Conservation (phyloP, 176 grass and related monocot species). For the Poa pratensis region DNA sequence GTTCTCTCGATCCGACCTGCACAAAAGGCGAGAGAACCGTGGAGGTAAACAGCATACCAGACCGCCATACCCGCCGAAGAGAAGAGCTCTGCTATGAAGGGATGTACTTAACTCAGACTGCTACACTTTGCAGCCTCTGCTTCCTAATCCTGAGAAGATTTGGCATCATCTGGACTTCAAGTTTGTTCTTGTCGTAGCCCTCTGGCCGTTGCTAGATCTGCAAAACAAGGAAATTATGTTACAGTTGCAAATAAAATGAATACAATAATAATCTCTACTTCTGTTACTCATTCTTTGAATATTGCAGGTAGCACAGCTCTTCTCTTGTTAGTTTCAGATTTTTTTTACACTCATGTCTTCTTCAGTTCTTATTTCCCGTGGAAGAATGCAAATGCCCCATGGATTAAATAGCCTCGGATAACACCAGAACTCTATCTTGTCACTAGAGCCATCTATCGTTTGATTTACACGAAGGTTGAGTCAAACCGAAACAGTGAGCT, state of each 20-base stretch:
- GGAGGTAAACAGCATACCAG: neutral
- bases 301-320: neutral
- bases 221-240: conserved; percentile 3
- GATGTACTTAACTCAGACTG: neutral
- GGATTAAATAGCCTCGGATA: neutral
- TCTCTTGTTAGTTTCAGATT: neutral
- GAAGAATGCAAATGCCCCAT: neutral
- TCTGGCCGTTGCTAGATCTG: neutral
- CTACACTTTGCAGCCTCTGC: neutral
- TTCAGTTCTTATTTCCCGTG: neutral
- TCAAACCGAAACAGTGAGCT: conserved; percentile 14
- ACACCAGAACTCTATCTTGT: neutral
- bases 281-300: neutral
- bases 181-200: neutral
- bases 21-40: conserved; percentile 20
- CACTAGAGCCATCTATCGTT: neutral
- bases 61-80: neutral
- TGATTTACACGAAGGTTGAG: neutral
- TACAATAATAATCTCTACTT: neutral
- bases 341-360: neutral
- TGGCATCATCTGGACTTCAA: neutral
- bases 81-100: neutral
- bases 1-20: neutral
- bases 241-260: neutral
- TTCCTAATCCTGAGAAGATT: conserved; percentile 15